Evolutionary conservation across 148 eudicot genomes (phyloP).

Genomic region (Oxyria digyna): DNA sequence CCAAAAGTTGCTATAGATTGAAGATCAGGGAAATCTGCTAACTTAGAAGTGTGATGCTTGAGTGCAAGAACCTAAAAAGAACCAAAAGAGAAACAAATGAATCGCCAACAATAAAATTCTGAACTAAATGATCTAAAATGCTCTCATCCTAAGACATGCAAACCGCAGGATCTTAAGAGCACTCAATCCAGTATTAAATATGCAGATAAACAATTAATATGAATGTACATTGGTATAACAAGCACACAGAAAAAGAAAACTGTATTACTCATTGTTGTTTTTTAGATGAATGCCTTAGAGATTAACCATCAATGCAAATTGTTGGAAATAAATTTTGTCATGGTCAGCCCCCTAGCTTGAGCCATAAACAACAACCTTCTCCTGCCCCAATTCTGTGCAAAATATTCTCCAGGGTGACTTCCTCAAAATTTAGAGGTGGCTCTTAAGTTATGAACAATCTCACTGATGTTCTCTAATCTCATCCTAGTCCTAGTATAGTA

Average conservation of each 20-base stretch:
- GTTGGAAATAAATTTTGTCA: neutral
- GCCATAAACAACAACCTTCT: neutral
- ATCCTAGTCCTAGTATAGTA: too few species aligned
- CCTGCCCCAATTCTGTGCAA: neutral
- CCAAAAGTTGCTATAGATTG: constrained; percentile 83
- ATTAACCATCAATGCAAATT: neutral
- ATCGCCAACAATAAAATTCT: neutral
- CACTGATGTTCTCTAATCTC: neutral
- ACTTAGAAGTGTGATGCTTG: constrained; percentile 93
- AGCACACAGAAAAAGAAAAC: neutral
- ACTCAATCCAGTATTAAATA: neutral
- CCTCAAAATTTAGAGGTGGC: neutral
- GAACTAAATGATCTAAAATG: neutral
- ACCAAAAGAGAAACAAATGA: constrained; percentile 4
- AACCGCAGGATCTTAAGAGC: neutral
- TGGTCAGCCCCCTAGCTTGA: neutral
- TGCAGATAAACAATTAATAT: neutral
- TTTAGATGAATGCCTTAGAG: neutral
- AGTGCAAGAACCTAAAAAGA: constrained; percentile 66
- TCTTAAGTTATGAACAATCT: neutral
- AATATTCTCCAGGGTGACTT: neutral
- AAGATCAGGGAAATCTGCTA: constrained; percentile 79
- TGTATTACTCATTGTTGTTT: neutral
- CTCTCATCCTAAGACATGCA: neutral
- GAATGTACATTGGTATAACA: neutral